These are phyloP conservation scores for Ophiocordyceps camponoti-floridani DNA, from an alignment of 2,329 filamentous ascomycete genomes.

Conservation along the genomic window DNA sequence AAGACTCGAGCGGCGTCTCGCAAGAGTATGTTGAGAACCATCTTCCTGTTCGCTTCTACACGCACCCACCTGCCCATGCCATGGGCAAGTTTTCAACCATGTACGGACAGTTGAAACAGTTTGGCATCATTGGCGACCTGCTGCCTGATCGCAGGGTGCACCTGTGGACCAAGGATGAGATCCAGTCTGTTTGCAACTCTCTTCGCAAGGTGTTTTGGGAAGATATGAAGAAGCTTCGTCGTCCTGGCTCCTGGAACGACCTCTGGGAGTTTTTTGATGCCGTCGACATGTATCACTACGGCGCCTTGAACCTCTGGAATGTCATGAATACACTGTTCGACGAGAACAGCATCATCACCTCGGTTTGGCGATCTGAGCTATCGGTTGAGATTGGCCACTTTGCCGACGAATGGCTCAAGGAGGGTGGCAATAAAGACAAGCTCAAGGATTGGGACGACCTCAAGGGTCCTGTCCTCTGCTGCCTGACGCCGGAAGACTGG, in stretches of 20 bases:
- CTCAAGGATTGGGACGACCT: constrained; percentile 12
- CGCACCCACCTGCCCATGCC: constrained; percentile 10
- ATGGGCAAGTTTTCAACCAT: constrained; percentile 22
- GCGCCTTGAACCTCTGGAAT: constrained; percentile 29
- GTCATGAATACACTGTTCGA: constrained; percentile 21
- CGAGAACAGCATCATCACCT: constrained; percentile 19
- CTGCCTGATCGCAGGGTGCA: constrained; percentile 11
- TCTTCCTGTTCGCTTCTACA: constrained; percentile 19
- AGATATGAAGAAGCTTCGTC: constrained; percentile 14
- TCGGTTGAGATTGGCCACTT: constrained; percentile 15
- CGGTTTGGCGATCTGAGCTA: constrained; percentile 8
- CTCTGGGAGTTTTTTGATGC: constrained; percentile 30
- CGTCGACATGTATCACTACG: constrained; percentile 25
- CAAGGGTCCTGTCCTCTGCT: constrained; percentile 9
- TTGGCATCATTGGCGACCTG: constrained; percentile 12
- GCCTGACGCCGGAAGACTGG: constrained; percentile 12
- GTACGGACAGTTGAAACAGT: constrained; percentile 8
- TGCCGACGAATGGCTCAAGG: constrained; percentile 17
- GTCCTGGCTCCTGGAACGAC: constrained; percentile 17
- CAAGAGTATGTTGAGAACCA: constrained; percentile 17
- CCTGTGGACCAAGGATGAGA: constrained; percentile 21
- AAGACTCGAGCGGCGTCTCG: constrained; percentile 7
- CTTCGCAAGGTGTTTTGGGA: constrained; percentile 18
- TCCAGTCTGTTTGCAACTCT: constrained; percentile 20
- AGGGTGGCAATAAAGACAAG: constrained; percentile 11